Conservation (phyloP, 2,329 filamentous ascomycete species). For the Diaporthe ampelina region DNA sequence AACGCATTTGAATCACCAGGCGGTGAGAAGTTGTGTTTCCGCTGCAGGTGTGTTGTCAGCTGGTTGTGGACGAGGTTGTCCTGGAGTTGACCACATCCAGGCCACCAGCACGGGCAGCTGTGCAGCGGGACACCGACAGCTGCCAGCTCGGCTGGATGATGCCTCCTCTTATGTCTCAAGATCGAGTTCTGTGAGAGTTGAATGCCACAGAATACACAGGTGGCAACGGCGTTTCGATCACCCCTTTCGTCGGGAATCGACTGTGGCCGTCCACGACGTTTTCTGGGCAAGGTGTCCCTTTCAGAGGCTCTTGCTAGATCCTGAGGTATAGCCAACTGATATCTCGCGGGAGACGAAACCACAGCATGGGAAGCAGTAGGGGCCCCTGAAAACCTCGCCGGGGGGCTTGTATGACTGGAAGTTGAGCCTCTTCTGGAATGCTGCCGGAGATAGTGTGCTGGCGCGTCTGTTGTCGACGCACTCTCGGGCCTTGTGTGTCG, state of each 20-base stretch:
- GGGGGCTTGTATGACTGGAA: background rate
- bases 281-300: background rate
- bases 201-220: constrained; percentile 23
- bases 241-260: background rate
- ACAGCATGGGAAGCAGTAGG: background rate
- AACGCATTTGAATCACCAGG: constrained; percentile 18
- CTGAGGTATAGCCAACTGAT: too few species aligned
- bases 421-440: background rate
- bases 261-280: background rate
- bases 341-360: background rate
- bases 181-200: constrained; percentile 1
- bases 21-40: constrained; percentile 20
- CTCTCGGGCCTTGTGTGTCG: background rate
- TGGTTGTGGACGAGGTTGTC: constrained; percentile 16
- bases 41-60: constrained; percentile 25
- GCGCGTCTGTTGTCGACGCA: background rate
- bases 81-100: constrained; percentile 9
- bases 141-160: constrained; percentile 26
- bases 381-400: background rate
- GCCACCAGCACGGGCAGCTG: constrained; percentile 20
- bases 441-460: background rate
- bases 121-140: constrained; percentile 25
- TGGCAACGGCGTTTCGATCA: background rate
- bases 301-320: background rate
- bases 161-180: constrained; percentile 13